Evolutionary conservation across 2,329 filamentous ascomycete genomes (phyloP), one percentile per base, ranked within the genome.

Genomic region (Parastagonospora nodorum): DNA sequence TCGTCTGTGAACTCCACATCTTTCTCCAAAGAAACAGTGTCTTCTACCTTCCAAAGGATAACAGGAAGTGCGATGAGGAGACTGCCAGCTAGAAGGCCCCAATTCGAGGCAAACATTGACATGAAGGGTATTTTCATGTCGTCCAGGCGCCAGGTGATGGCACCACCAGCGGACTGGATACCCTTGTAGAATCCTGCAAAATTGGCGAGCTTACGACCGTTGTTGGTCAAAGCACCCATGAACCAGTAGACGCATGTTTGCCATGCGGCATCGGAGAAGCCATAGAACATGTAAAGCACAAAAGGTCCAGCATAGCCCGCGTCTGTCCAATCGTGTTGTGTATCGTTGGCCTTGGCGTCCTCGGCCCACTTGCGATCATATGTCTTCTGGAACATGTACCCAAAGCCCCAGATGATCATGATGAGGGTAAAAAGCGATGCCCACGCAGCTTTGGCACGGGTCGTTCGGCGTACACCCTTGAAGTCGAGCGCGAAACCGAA

Each of bases 201-300:
- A 79, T 97, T 96, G 77, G 93, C 92, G 27, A 93, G 84, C 74
- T 92, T 93, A 73, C 92, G 90, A 53, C 89, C 86, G 57, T 93
- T 96, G 83, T 97, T 97, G 69, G 90, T 92, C 37, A 97, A 81
- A 7, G 92, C 85, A 43, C 93, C 93, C 88, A 97, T 96, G 78
- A 88, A 92, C 92, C 92, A 97, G 80, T 97, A 97, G 42, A 92
- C 87, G 66, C 81, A 86, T 0, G 91, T 93, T 78, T 97, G 93
- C 88, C 91, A 97, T 47, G 87, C 84, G 37, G 92, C 90, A 71
- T 97, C 93, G 63, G 87, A 94, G 74, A 94, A 88, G 35, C 91
- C 91, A 71, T 94, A 95, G 75, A 92, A 92, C 67, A 96, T 90
- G 78, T 92, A 95, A 45, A 96, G 77, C 72, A 96, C 90, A 84